These are phyloP conservation scores for Beauveria sp. DNA, from an alignment of 2,329 filamentous ascomycete species.

Conservation along the genomic window DNA sequence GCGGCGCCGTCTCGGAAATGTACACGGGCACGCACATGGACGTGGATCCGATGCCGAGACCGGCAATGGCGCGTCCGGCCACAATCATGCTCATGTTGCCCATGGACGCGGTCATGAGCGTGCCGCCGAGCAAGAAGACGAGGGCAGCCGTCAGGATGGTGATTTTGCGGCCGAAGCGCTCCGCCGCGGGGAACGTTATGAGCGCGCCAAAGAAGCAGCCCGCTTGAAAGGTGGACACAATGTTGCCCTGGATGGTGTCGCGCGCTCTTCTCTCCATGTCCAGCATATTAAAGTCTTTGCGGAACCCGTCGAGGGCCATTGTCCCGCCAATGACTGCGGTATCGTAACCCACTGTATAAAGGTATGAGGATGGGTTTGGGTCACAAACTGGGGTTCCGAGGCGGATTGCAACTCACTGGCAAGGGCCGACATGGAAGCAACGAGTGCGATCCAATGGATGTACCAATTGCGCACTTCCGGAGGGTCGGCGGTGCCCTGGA, in stretches of 20 bases:
- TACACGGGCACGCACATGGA: constrained; percentile 40
- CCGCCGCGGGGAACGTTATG: constrained; percentile 37
- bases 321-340: no score
- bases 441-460: constrained; percentile 20
- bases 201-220: constrained; percentile 35
- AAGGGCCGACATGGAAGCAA: constrained; percentile 21
- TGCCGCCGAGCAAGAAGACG: no score
- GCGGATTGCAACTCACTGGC: background rate
- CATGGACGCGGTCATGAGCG: no score
- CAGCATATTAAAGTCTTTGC: background rate
- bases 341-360: no score
- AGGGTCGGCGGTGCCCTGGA: constrained; percentile 18
- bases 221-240: constrained; percentile 31
- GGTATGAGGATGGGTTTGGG: no score
- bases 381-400: no score
- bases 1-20: constrained; percentile 36
- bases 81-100: no score
- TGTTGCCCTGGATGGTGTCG: constrained; percentile 30
- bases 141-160: constrained; percentile 24
- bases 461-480: constrained; percentile 21
- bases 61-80: no score
- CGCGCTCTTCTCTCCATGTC: constrained; percentile 18
- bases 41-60: constrained; percentile 41
- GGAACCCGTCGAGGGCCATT: no score
- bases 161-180: constrained; percentile 41